Base-by-base conservation (phyloP, 2,329 filamentous ascomycete genomes). In the Amylocarpus encephaloides region DNA sequence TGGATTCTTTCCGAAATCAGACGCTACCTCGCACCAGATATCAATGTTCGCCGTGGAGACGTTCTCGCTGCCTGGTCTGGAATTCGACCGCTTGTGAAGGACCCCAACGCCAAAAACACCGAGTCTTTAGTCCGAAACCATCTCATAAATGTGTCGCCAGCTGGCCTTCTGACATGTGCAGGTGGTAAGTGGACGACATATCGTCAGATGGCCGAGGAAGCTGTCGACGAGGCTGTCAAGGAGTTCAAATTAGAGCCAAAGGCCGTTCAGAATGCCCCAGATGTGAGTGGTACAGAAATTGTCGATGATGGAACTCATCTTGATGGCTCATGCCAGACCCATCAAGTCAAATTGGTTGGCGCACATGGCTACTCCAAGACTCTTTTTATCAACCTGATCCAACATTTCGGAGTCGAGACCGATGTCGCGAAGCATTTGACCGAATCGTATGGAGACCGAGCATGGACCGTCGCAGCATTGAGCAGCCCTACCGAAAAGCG, bases 181-280 rank as follows among this genome's bases (percentile, higher is more conserved):
- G 89, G 89, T 59, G 89, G 89, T 43, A 94, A 95, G 71, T 94
- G 89, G 89, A 94, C 89, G 2, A 94, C 89, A 1, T 94, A 94
- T 71, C 84, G 89, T 50, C 87, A 94, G 68, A 94, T 95, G 89
- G 87, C 88, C 18, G 88, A 95, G 69, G 88, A 94, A 66, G 86
- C 86, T 40, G 88, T 95, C 39, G 88, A 94, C 62, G 83, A 86
- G 62, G 86, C 88, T 9, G 78, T 93, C 66, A 73, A 77, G 46
- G 74, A 79, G 52, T 92, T 89, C 68, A 70, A 73, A 7, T 76
- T 93, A 33, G 67, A 75, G 47, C 71, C 84, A 2, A 72, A 72
- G 43, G 72, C 81, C 13, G 69, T 85, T 32, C 59, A 68, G n/a
- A 72, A 82, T 57, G 77, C 81, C 11, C 82, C 83, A 4, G 77